phyloP scores from a whole-genome alignment of 257 asterid genomes.

The Echites panduratus region DNA sequence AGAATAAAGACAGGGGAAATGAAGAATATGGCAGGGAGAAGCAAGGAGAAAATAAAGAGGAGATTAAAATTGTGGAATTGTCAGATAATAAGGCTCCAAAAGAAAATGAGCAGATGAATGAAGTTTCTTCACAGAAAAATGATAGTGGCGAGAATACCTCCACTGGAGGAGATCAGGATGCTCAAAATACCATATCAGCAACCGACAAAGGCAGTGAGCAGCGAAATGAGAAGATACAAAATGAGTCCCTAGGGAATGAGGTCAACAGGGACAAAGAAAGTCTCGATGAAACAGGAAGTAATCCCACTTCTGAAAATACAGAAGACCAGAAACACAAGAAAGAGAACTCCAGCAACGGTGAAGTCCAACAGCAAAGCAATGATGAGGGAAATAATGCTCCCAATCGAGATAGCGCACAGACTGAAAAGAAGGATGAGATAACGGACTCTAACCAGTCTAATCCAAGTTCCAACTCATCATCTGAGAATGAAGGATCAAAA shows the following conservation, averaged over 20 bases:
- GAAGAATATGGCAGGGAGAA: constrained; percentile 25
- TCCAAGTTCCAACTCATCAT: constrained; percentile 15
- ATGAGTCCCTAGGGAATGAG: constrained; percentile 18
- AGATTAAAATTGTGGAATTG: constrained; percentile 24
- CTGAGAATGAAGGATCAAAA: constrained; percentile 21
- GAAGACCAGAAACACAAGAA: constrained; percentile 22
- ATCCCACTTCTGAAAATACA: constrained; percentile 14
- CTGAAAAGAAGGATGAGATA: constrained; percentile 20
- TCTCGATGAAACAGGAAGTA: neutral
- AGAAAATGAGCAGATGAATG: constrained; percentile 25
- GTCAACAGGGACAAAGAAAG: constrained; percentile 13
- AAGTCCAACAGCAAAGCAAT: constrained; percentile 22
- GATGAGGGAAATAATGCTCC: constrained; percentile 4
- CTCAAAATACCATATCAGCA: constrained; percentile 25
- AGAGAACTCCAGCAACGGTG: constrained; percentile 21
- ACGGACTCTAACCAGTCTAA: constrained; percentile 16
- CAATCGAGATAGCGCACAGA: constrained; percentile 10
- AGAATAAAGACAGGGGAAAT: constrained; percentile 22
- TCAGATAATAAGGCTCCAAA: constrained; percentile 25
- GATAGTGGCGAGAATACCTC: constrained; percentile 21
- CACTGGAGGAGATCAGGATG: constrained; percentile 16
- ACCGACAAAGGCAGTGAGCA: constrained; percentile 29
- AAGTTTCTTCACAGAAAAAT: constrained; percentile 22
- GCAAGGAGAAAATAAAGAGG: constrained; percentile 24
- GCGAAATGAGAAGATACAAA: constrained; percentile 19